These are phyloP conservation scores for Hysterangium stoloniferum DNA, from an alignment of 768 basidiomycete genomes.

Conservation along the genomic window DNA sequence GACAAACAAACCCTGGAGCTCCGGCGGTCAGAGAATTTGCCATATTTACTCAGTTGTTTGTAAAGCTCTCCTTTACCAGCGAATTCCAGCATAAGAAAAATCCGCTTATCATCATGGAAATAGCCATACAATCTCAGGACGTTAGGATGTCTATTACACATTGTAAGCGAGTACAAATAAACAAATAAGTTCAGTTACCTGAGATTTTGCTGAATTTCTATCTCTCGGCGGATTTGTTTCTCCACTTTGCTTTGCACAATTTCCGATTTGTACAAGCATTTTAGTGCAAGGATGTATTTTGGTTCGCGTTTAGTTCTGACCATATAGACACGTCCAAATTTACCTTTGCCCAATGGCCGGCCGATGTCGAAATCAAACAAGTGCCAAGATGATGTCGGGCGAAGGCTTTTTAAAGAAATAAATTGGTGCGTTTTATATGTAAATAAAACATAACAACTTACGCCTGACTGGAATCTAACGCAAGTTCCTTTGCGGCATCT, in stretches of 20 bases:
- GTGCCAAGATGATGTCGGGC: slow-evolving; percentile 78
- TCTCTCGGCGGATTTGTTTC: slow-evolving; percentile 95
- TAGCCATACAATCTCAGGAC: slow-evolving; percentile 92
- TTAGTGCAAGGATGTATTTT: slow-evolving; percentile 91
- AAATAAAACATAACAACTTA: slow-evolving; percentile 25
- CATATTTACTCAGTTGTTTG: slow-evolving; percentile 84
- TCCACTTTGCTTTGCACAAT: slow-evolving; percentile 87
- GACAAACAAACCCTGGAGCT: slow-evolving; percentile 43
- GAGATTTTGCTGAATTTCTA: slow-evolving; percentile 95
- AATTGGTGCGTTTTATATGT: not conserved
- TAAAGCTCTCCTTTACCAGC: slow-evolving; percentile 96
- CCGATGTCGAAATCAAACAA: slow-evolving; percentile 89
- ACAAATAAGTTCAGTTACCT: slow-evolving; percentile 25
- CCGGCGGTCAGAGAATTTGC: slow-evolving; percentile 82
- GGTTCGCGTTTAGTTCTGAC: slow-evolving; percentile 86
- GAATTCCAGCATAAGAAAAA: slow-evolving; percentile 97
- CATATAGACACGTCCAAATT: slow-evolving; percentile 99
- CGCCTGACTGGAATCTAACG: slow-evolving; percentile 78
- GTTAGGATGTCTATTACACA: slow-evolving; percentile 71
- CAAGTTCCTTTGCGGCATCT: slow-evolving; percentile 72
- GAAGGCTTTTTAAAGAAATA: slow-evolving; percentile 33
- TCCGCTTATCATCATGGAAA: slow-evolving; percentile 96
- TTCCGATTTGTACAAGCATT: slow-evolving; percentile 95
- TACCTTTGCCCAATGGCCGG: slow-evolving; percentile 94
- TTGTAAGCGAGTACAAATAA: not conserved